Base-by-base conservation (phyloP, 2,329 filamentous ascomycete species). In the Phoma sp. region DNA sequence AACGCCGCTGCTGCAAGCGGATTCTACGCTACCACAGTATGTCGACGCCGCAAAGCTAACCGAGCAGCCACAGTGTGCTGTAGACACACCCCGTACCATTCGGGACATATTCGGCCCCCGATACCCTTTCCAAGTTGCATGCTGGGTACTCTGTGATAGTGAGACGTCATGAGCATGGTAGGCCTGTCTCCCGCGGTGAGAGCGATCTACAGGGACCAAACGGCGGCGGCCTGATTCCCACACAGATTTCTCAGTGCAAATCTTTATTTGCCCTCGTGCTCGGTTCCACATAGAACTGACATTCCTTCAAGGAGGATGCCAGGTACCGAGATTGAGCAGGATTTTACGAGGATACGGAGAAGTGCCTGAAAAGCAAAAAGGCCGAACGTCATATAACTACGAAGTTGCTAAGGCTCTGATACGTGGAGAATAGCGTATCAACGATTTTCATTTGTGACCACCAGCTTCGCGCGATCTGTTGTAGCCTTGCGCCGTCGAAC, bases 131-230 rank as follows among this genome's bases (percentile, higher is more conserved):
- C 45, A 39, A 42, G 51, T 54, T 54, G 39, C 12, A 33, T 32
- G 25, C 38, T 33, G 20, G 38, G 25, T 21, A 33, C 7, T 47
- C 28, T 10, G 43, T 52, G 47, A 48, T 43, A 36, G 36, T 47
- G 34, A 42, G 37, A 47, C 43, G 38, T 48, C 47, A 52, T 33
- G 28, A 43, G 25, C 47, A 47, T 52, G 47, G 52, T 46, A 42
- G 36, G 46, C 53, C 47, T 45, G 53, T 52, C 42, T 56, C 42
- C 53, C 42, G 47, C 43, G 29, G 21, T 34, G 23, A 43, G 28
- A 33, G 32, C 42, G 53, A 56, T 56, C 53, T 56, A 47, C 53
- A 56, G 53, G 53, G 47, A 52, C 48, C 47, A 52, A 43, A 52
- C 23, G 5, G 45, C 39, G 39, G 48, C 33, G 38, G 18, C 47